Conservation (phyloP, 2,329 filamentous ascomycete species). For the Scolecobasidium constrictum region DNA sequence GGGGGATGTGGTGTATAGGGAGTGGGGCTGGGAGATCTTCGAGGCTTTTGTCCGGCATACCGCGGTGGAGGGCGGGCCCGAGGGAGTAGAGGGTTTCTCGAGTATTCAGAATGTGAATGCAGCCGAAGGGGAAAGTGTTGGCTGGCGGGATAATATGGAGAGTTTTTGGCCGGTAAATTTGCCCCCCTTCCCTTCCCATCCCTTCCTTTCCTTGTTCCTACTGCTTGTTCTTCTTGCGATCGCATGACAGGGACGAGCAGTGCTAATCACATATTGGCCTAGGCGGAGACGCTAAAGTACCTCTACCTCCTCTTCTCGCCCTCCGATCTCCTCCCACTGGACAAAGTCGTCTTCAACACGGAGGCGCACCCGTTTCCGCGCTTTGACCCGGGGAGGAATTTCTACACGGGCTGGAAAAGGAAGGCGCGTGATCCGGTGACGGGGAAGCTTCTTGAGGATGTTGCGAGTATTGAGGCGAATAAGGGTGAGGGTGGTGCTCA, state of each 20-base stretch:
- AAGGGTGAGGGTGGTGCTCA: too few species aligned
- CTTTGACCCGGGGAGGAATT: constrained; percentile 62
- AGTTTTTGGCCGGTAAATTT: constrained; percentile 85
- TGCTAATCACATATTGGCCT: constrained; percentile 1
- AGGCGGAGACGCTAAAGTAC: constrained; percentile 96
- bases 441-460: background rate
- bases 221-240: constrained; percentile 5
- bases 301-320: constrained; percentile 91
- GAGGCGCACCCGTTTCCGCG: constrained; percentile 85
- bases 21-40: constrained; percentile 99
- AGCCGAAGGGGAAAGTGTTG: constrained; percentile 53
- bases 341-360: constrained; percentile 87
- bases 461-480: background rate
- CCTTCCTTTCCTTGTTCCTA: too few species aligned
- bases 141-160: constrained; percentile 97
- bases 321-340: constrained; percentile 69
- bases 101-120: constrained; percentile 65
- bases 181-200: background rate
- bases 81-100: constrained; percentile 72
- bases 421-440: constrained; percentile 7
- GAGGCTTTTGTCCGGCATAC: constrained; percentile 81
- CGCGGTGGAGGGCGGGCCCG: constrained; percentile 46
- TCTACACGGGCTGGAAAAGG: constrained; percentile 11
- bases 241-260: too few species aligned
- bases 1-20: constrained; percentile 73